Conservation (phyloP, 1,139 yeast species). For the Zygoascus meyerae region DNA sequence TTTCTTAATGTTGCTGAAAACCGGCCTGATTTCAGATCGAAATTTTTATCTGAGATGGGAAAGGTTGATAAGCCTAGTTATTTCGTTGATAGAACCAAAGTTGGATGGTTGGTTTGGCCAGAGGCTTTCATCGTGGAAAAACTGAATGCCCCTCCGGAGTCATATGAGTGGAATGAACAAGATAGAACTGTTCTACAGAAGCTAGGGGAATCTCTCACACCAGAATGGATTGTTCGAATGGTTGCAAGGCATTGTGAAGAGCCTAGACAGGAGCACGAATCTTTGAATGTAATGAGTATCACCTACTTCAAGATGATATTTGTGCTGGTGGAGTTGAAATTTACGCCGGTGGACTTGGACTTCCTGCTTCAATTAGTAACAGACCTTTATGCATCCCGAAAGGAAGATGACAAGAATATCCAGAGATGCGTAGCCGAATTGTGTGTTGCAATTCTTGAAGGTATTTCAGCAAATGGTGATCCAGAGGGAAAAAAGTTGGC, state of each 20-base stretch:
- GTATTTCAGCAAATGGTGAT: constrained; percentile 21
- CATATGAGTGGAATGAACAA: constrained; percentile 35
- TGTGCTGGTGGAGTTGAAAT: constrained; percentile 24
- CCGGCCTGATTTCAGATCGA: constrained; percentile 34
- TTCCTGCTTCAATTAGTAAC: constrained; percentile 20
- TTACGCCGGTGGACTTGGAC: constrained; percentile 20
- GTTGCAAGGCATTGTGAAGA: constrained; percentile 42
- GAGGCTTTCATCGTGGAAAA: constrained; percentile 46
- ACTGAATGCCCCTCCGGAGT: constrained; percentile 23
- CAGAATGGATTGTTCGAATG: constrained; percentile 54
- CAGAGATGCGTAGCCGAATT: constrained; percentile 39
- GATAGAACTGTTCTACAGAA: constrained; percentile 41
- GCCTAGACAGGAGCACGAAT: constrained; percentile 33
- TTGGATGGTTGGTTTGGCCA: constrained; percentile 84
- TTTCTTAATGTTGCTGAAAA: constrained; percentile 39
- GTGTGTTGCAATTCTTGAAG: constrained; percentile 30
- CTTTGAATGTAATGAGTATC: constrained; percentile 27
- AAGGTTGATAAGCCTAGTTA: constrained; percentile 32
- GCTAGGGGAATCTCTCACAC: constrained; percentile 45
- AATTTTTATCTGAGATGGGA: constrained; percentile 51
- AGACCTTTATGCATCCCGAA: constrained; percentile 19
- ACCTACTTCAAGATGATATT: constrained; percentile 24
- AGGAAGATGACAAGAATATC: constrained; percentile 32
- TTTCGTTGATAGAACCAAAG: constrained; percentile 41
- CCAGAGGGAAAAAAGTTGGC: constrained; percentile 15